Percentiles rank a stretch among this genome's conserved stretches.
phyloP scores from a whole-genome alignment of 2,329 filamentous ascomycete species.

The Cytospora leucostoma region DNA sequence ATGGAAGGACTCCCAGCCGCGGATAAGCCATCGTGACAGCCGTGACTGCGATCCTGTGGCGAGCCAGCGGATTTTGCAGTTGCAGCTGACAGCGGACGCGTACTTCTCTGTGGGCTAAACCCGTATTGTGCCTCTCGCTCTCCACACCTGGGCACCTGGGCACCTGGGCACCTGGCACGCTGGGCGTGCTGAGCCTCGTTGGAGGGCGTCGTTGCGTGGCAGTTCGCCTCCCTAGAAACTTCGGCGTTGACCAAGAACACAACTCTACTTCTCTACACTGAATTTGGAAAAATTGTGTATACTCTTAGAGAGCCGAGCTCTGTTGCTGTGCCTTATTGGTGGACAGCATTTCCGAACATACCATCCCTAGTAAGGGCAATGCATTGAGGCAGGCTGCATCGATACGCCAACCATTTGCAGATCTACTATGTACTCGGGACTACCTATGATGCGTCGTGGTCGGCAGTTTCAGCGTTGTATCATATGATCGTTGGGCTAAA shows the following conservation, averaged over 20 bases:
- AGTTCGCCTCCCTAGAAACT: no score
- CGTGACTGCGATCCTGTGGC: constrained; percentile 6
- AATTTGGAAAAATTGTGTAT: not conserved
- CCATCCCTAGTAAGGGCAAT: not conserved
- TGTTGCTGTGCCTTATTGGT: constrained; percentile 1
- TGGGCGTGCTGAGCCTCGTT: no score
- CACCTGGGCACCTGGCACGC: no score
- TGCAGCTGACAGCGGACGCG: not conserved
- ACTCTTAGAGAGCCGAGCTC: not conserved
- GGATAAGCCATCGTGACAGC: constrained; percentile 13
- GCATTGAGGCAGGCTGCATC: not conserved
- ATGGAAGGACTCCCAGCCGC: constrained; percentile 11
- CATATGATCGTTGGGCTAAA: constrained; percentile 1
- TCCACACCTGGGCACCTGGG: no score
- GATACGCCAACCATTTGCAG: not conserved
- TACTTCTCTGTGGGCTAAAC: no score
- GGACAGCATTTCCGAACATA: constrained; percentile 19
- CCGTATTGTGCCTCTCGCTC: no score
- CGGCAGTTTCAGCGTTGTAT: constrained; percentile 6
- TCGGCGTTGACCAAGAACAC: not conserved
- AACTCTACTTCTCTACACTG: not conserved
- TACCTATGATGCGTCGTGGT: constrained; percentile 7
- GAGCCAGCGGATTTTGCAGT: not conserved
- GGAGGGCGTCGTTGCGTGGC: no score
- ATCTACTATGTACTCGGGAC: constrained; percentile 5